These are phyloP conservation scores for Stylonectria norvegica DNA, from an alignment of 2,329 filamentous ascomycete genomes.

Conservation along the genomic window DNA sequence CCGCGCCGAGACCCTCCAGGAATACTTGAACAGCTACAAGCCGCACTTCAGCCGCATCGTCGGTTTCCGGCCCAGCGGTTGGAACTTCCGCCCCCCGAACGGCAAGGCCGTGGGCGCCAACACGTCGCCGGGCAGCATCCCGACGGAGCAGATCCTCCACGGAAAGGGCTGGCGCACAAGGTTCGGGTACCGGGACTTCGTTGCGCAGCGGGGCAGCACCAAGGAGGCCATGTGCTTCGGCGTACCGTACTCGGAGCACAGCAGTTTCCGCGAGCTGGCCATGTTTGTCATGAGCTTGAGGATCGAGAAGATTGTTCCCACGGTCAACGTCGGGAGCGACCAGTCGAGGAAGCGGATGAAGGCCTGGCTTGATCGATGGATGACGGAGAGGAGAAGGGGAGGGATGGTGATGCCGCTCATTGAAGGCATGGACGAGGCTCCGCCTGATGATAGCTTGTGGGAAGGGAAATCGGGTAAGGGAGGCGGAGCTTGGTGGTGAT, in stretches of 20 bases:
- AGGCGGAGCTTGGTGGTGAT: conserved; percentile 40
- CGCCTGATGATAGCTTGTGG: conserved; percentile 33
- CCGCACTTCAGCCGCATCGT: conserved; percentile 82
- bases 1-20: conserved; percentile 81
- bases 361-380: conserved; percentile 62
- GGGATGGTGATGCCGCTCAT: conserved; percentile 48
- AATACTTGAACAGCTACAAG: conserved; percentile 78
- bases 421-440: conserved; percentile 36
- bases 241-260: conserved; percentile 94
- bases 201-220: conserved; percentile 79
- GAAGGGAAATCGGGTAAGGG: conserved; percentile 38
- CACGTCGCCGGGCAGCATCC: conserved; percentile 46
- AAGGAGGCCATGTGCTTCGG: conserved; percentile 82
- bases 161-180: conserved; percentile 69
- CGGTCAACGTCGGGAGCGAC: conserved; percentile 75
- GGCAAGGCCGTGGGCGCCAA: conserved; percentile 53
- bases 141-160: conserved; percentile 52
- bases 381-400: conserved; percentile 54
- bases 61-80: conserved; percentile 88
- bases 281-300: conserved; percentile 86
- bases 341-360: conserved; percentile 58
- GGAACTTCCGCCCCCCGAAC: conserved; percentile 77
- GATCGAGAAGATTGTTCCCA: conserved; percentile 88
- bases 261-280: conserved; percentile 87
- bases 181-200: conserved; percentile 69